A percentile compares a stretch with the other conserved stretches of the same genome.
phyloP scores from a whole-genome alignment of 257 asterid species.

The Echites panduratus region DNA sequence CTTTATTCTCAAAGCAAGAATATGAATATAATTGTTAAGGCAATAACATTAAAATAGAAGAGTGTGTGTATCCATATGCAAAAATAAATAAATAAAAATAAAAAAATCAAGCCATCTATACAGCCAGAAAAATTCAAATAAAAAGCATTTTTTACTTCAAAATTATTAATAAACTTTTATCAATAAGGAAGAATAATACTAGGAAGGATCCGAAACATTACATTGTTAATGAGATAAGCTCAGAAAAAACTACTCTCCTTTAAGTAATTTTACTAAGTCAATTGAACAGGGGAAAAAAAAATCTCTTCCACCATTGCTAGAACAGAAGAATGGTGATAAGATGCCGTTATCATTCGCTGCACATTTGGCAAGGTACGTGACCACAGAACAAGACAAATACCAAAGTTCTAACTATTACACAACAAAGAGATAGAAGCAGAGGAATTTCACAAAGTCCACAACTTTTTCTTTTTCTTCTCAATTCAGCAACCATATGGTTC shows the following conservation, averaged over 20 bases:
- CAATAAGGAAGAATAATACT: too few species aligned
- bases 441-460: not conserved
- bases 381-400: not conserved
- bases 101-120: too few species aligned
- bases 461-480: not conserved
- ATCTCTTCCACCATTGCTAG: not conserved
- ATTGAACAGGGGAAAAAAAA: not conserved
- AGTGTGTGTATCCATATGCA: too few species aligned
- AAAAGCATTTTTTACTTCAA: too few species aligned
- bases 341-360: not conserved
- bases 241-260: not conserved
- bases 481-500: slow-evolving; percentile 19
- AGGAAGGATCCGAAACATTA: not conserved
- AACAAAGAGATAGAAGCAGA: slow-evolving; percentile 12
- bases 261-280: not conserved
- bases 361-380: not conserved
- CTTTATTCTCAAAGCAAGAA: too few species aligned
- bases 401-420: slow-evolving; percentile 1
- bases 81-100: too few species aligned
- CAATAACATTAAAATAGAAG: too few species aligned
- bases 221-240: not conserved
- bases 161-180: too few species aligned
- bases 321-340: not conserved
- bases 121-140: too few species aligned
- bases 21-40: too few species aligned